Evolutionary conservation across 2,329 filamentous ascomycete genomes (phyloP).

Genomic region (Neonectria sp.): DNA sequence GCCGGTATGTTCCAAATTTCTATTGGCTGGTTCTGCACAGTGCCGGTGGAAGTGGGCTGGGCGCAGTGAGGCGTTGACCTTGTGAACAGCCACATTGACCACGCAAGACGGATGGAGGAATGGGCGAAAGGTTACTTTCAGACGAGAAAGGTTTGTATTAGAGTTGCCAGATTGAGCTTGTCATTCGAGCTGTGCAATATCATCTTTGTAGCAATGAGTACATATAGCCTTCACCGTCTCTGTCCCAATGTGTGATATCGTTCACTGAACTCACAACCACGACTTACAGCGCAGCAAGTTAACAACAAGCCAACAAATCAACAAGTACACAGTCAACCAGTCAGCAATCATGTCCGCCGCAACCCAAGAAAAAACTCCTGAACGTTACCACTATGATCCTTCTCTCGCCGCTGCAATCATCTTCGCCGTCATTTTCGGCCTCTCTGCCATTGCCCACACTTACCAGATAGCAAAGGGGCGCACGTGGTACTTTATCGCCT

Average conservation of each 20-base stretch:
- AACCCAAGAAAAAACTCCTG: neutral
- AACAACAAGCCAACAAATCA: neutral
- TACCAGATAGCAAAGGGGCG: constrained; percentile 6
- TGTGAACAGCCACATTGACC: neutral
- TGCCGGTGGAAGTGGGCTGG: neutral
- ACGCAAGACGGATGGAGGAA: neutral
- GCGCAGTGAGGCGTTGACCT: neutral
- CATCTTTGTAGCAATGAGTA: neutral
- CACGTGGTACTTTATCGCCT: constrained; percentile 20
- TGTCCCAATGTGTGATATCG: neutral
- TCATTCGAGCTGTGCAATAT: neutral
- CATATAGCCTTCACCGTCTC: neutral
- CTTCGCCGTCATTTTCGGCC: constrained; percentile 7
- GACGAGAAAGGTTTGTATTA: neutral
- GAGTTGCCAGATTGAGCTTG: neutral
- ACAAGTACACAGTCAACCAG: too few species aligned
- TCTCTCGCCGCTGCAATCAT: constrained; percentile 9
- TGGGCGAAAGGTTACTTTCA: neutral
- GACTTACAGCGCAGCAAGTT: neutral
- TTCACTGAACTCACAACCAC: neutral
- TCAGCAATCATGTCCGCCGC: neutral
- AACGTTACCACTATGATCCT: constrained; percentile 24
- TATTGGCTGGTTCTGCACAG: neutral
- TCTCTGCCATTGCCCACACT: constrained; percentile 12
- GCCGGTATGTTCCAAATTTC: neutral